Base-by-base conservation (phyloP, 2,329 filamentous ascomycete genomes). In the Thelonectria rubi region DNA sequence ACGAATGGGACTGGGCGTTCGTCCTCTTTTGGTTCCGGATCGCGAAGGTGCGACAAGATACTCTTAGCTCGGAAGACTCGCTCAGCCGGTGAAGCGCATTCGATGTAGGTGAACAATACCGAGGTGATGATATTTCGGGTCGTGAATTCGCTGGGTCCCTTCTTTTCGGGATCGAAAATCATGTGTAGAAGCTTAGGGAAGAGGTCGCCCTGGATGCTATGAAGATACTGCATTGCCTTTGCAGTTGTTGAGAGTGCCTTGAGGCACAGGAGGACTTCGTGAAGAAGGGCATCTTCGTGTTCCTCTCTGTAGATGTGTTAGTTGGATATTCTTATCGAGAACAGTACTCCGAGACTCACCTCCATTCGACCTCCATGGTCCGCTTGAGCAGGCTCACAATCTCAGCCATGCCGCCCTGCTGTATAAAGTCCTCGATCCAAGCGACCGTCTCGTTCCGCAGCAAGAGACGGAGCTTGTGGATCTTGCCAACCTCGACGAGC, bases 161-260 rank as follows among this genome's bases (percentile, higher is more conserved):
- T 98, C 81, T 94, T 96, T 75, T 98, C 94, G n/a, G 96, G 92
- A 72, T 97, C 94, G 72, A 98, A 98, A 42, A 98, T 83, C 90
- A 98, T 93, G 60, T 87, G 86, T 48, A 98, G 79, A 48, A 99
- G 81, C 24, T 92, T 91, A 2, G 94, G 93, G 72, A 98, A 97
- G 9, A 99, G 83, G 0, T 90, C 89, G 6, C 83, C 81, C 68
- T 96, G 92, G 59, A 97, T 92, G 10, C 88, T 87, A 67, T 91
- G 86, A 8, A 99, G 86, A 73, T 94, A 91, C 67, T 91, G 87
- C 71, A 97, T 83, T 1, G 93, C 95, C 37, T 92, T 84, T 15
- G 92, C 93, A 2, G 94, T 97, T 1, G 95, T 99, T 74, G 93
- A 97, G 3, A 98, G 84, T 0, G 92, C 95, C 78, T 99, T 99